Conservation (phyloP, 2,329 filamentous ascomycete species). For the Alternaria atra region DNA sequence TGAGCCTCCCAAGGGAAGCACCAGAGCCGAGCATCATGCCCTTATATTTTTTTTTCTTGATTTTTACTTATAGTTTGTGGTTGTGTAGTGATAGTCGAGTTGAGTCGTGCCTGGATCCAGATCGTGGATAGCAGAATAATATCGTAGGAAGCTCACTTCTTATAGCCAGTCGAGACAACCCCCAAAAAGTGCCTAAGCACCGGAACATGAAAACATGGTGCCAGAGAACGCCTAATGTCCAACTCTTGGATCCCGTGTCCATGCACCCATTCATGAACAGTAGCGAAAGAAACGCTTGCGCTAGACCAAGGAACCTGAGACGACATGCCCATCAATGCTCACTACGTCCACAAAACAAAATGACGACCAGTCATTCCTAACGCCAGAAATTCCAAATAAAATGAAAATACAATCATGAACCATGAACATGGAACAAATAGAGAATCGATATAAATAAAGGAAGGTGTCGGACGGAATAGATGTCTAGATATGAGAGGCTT, state of each 20-base stretch:
- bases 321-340: conserved; percentile 17
- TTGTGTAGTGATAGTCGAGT: conserved; percentile 32
- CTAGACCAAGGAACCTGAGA: conserved; percentile 12
- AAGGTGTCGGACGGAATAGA: conserved; percentile 28
- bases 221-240: conserved; percentile 17
- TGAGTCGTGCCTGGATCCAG: conserved; percentile 38
- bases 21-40: conserved; percentile 44
- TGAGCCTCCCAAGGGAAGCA: conserved; percentile 17
- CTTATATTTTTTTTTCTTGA: conserved; percentile 45
- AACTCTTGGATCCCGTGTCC: conserved; percentile 17
- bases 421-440: conserved; percentile 29
- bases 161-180: conserved; percentile 27
- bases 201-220: conserved; percentile 26
- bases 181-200: conserved; percentile 12
- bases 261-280: conserved; percentile 26
- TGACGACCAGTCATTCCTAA: conserved; percentile 26
- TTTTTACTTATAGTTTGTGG: conserved; percentile 32
- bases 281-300: conserved; percentile 21
- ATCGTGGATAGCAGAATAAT: conserved; percentile 30
- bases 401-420: conserved; percentile 26
- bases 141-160: conserved; percentile 22
- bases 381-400: conserved; percentile 31
- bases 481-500: conserved; percentile 37
- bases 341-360: conserved; percentile 20
- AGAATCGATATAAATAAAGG: conserved; percentile 35